These are phyloP conservation scores for Saccharum officinarum DNA, from an alignment of 176 grass and related monocot genomes.

Conservation along the genomic window DNA sequence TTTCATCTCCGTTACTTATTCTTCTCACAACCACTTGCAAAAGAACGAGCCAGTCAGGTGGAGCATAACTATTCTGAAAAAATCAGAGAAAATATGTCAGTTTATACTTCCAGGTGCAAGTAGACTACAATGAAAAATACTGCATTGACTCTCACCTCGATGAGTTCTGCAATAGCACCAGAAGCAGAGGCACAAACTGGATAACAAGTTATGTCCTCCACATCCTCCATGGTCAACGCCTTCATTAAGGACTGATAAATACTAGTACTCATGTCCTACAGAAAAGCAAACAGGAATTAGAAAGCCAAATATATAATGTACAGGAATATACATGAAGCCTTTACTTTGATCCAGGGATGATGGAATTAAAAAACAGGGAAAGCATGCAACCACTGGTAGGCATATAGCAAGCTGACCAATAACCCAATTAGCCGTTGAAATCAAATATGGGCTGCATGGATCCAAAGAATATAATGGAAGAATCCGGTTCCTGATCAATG, in stretches of 20 bases:
- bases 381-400: conserved; percentile 67
- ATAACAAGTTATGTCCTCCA: conserved; percentile 68
- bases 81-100: conserved; percentile 27
- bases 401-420: conserved; percentile 70
- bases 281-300: conserved; percentile 36
- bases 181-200: conserved; percentile 78
- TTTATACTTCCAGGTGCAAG: conserved; percentile 30
- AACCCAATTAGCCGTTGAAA: conserved; percentile 91
- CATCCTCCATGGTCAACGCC: conserved; percentile 51
- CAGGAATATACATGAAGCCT: conserved; percentile 13
- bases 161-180: conserved; percentile 76
- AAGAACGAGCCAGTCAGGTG: conserved; percentile 67
- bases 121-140: not conserved
- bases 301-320: conserved; percentile 21
- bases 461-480: conserved; percentile 77
- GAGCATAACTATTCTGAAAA: conserved; percentile 68
- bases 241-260: conserved; percentile 80
- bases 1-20: conserved; percentile 60
- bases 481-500: conserved; percentile 69
- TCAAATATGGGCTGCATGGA: conserved; percentile 64
- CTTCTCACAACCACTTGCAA: conserved; percentile 62
- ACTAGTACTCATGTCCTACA: conserved; percentile 68
- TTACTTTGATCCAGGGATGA: conserved; percentile 10
- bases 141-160: conserved; percentile 58
- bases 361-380: conserved; percentile 17